phyloP scores from a whole-genome alignment of 768 basidiomycete species.

The Lactarius sp. region DNA sequence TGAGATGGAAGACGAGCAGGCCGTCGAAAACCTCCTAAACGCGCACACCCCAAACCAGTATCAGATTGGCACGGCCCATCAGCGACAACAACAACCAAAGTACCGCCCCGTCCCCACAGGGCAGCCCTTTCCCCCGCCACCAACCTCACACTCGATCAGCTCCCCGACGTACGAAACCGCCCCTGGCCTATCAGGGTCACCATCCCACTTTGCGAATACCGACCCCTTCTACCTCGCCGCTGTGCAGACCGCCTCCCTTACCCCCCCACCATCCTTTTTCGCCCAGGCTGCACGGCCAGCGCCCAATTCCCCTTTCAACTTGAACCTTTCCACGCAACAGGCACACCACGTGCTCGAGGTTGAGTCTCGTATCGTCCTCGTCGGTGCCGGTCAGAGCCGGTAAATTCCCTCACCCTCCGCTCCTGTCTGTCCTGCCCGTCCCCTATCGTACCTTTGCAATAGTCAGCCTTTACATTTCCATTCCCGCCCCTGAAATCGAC shows the following conservation, averaged over 20 bases:
- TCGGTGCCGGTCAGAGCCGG: slow-evolving; percentile 23
- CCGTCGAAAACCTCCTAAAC: slow-evolving; percentile 44
- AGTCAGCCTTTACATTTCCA: not conserved
- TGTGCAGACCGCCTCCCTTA: slow-evolving; percentile 30
- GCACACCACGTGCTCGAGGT: slow-evolving; percentile 18
- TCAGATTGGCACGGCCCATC: slow-evolving; percentile 6
- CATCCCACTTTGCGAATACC: slow-evolving; percentile 40
- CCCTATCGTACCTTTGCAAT: not conserved
- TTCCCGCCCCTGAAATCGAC: not conserved
- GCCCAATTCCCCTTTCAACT: slow-evolving; percentile 22
- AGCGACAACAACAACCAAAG: slow-evolving; percentile 16
- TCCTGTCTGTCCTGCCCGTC: not conserved
- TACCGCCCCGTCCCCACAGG: slow-evolving; percentile 14
- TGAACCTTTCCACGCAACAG: slow-evolving; percentile 16
- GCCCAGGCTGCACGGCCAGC: slow-evolving; percentile 19
- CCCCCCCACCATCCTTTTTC: slow-evolving; percentile 20
- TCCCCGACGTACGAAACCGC: slow-evolving; percentile 11
- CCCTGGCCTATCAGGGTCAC: slow-evolving; percentile 21
- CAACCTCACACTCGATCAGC: slow-evolving; percentile 2
- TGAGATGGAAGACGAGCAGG: slow-evolving; percentile 41
- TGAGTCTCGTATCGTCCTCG: slow-evolving; percentile 22
- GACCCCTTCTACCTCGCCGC: slow-evolving; percentile 49
- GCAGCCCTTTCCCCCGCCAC: slow-evolving; percentile 17
- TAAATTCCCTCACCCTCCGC: not conserved
- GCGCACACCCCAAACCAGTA: slow-evolving; percentile 31